Percentiles rank a stretch among this genome's conserved stretches.
These are phyloP conservation scores for Euphorbia celastroides DNA, from an alignment of 441 rosid species.

Conservation along the genomic window DNA sequence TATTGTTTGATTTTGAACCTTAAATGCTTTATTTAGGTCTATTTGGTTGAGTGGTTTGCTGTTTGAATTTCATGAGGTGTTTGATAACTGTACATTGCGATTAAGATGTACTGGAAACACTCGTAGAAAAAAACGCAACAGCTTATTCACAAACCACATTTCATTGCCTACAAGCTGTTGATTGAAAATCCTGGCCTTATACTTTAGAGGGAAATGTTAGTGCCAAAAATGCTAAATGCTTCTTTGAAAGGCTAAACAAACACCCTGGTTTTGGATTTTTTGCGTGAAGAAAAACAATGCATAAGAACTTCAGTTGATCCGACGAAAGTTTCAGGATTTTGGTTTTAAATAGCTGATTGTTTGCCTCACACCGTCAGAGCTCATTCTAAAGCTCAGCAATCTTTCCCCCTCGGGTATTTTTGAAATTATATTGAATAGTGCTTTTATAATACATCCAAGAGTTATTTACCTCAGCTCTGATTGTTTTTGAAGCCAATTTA, in stretches of 20 bases:
- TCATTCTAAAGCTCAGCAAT: neutral
- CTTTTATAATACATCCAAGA: neutral
- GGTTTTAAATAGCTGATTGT: neutral
- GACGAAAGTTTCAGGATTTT: neutral
- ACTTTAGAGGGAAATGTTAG: neutral
- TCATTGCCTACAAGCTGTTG: neutral
- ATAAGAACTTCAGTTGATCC: neutral
- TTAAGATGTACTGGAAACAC: no score
- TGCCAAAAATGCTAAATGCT: neutral
- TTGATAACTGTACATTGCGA: neutral
- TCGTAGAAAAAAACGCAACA: neutral
- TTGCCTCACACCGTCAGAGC: neutral
- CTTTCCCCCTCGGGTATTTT: neutral
- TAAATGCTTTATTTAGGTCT: neutral
- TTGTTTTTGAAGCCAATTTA: neutral
- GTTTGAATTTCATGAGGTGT: neutral
- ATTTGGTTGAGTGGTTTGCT: neutral
- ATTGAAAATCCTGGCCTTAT: neutral
- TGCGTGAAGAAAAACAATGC: neutral
- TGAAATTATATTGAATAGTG: neutral
- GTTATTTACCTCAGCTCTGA: neutral
- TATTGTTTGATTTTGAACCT: neutral
- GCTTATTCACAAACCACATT: neutral
- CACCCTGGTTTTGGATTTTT: neutral
- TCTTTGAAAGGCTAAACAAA: neutral